A percentile compares a stretch with the other conserved stretches of the same genome.
phyloP scores from a whole-genome alignment of 371 early-diverging fungal genomes.

The Lichtheimia ramosa region DNA sequence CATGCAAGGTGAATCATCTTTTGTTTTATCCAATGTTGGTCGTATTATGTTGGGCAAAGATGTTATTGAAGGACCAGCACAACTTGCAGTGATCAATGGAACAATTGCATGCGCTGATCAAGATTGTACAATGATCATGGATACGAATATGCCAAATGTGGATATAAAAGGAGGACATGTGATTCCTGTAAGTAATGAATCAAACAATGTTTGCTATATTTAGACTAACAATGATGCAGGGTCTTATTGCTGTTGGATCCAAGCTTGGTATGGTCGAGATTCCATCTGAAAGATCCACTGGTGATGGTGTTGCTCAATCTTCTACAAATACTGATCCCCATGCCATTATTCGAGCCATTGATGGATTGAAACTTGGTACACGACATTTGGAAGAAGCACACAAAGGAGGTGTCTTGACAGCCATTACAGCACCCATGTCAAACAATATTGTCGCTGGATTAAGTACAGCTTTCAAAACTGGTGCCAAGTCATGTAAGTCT shows the following conservation, averaged over 20 bases:
- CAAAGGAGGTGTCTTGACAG: slow-evolving; percentile 61
- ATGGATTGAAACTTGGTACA: slow-evolving; percentile 62
- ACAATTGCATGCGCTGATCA: slow-evolving; percentile 42
- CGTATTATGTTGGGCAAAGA: slow-evolving; percentile 20
- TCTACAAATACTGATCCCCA: slow-evolving; percentile 25
- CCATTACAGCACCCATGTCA: slow-evolving; percentile 52
- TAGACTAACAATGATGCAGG: slow-evolving; percentile 15
- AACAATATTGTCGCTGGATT: slow-evolving; percentile 47
- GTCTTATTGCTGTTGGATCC: slow-evolving; percentile 53
- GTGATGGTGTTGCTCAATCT: slow-evolving; percentile 46
- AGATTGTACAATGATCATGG: slow-evolving; percentile 20
- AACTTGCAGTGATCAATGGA: slow-evolving; percentile 44
- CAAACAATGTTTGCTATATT: neutral
- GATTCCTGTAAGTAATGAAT: slow-evolving; percentile 25
- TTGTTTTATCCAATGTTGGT: slow-evolving; percentile 38
- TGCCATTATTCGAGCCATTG: slow-evolving; percentile 44
- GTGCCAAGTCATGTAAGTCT: slow-evolving; percentile 18
- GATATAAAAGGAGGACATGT: slow-evolving; percentile 40
- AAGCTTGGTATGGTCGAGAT: slow-evolving; percentile 63
- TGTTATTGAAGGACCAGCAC: slow-evolving; percentile 16
- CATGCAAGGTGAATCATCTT: slow-evolving; percentile 4
- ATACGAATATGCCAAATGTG: slow-evolving; percentile 8
- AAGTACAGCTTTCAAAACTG: slow-evolving; percentile 26
- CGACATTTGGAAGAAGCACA: slow-evolving; percentile 60
- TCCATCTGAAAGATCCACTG: slow-evolving; percentile 49